A percentile compares a stretch with the other conserved stretches of the same genome.
Conservation (phyloP, 208 protist species). For the Acanthamoeba rhysodes region DNA sequence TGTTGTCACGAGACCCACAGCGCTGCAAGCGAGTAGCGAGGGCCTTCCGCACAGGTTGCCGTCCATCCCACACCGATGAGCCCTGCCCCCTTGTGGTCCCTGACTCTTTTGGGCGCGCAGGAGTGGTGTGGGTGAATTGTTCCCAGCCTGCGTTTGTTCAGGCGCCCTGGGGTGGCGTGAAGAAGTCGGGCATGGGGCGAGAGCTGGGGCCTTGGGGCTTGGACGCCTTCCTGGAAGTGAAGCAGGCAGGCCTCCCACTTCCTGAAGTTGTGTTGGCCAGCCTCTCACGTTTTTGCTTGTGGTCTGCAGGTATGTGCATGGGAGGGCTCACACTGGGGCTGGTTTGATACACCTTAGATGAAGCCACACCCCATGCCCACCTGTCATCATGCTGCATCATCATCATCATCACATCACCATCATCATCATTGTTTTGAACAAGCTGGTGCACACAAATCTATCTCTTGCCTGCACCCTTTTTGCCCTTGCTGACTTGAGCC, state of each 20-base stretch:
- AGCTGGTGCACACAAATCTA: too few relatives aligned
- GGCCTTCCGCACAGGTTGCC: background rate
- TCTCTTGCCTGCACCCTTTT: too few relatives aligned
- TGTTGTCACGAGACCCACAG: constrained; percentile 12
- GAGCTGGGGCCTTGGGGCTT: constrained; percentile 67
- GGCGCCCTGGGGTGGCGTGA: constrained; percentile 73
- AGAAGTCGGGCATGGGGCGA: constrained; percentile 30
- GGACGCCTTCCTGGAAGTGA: constrained; percentile 67
- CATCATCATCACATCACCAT: too few relatives aligned
- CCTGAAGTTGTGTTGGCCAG: background rate
- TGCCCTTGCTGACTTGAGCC: background rate
- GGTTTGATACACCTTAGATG: background rate
- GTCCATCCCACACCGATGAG: too few relatives aligned
- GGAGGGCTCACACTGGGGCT: background rate
- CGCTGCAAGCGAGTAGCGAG: background rate
- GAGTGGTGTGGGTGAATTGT: constrained; percentile 74
- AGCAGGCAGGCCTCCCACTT: constrained; percentile 6
- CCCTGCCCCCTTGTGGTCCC: too few relatives aligned
- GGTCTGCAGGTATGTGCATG: background rate
- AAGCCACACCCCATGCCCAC: background rate
- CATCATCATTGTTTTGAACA: too few relatives aligned
- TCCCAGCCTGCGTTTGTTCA: constrained; percentile 72
- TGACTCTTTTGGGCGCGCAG: background rate
- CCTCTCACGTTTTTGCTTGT: too few relatives aligned
- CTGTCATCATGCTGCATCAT: too few relatives aligned